These are phyloP conservation scores for Annulohypoxylon moriforme DNA, from an alignment of 495 filamentous ascomycete species.

Conservation along the genomic window DNA sequence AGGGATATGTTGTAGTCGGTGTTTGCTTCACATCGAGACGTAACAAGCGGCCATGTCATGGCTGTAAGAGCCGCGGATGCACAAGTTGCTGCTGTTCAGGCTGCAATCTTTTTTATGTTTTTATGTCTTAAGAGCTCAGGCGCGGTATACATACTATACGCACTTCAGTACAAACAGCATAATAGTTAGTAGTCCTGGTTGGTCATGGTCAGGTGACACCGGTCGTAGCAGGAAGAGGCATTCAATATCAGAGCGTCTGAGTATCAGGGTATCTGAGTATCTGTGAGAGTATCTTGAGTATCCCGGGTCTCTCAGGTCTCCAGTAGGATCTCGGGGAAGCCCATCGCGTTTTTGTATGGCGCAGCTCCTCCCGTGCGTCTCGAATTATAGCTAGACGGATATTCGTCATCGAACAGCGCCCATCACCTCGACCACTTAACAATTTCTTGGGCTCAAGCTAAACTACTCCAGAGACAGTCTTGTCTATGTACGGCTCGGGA, in stretches of 20 bases:
- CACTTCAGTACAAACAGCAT: constrained; percentile 31
- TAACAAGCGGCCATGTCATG: constrained; percentile 36
- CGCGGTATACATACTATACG: constrained; percentile 14
- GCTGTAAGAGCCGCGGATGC: constrained; percentile 37
- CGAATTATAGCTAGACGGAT: constrained; percentile 21
- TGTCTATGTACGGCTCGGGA: constrained; percentile 33
- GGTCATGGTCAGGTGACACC: constrained; percentile 39
- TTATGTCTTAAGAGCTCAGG: constrained; percentile 31
- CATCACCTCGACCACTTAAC: constrained; percentile 37
- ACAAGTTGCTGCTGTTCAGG: constrained; percentile 35
- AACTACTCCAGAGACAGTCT: constrained; percentile 27
- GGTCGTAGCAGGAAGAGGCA: constrained; percentile 16
- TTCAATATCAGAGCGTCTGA: constrained; percentile 15
- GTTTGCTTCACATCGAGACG: constrained; percentile 41
- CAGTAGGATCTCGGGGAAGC: constrained; percentile 39
- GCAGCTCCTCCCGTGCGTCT: constrained; percentile 23
- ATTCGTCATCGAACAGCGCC: constrained; percentile 42
- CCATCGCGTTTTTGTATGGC: constrained; percentile 40
- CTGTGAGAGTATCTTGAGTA: not conserved
- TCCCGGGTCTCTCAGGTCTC: constrained; percentile 28
- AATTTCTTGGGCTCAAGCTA: constrained; percentile 33
- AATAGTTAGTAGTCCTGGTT: not conserved
- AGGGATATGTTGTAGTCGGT: constrained; percentile 25
- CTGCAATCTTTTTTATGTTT: constrained; percentile 37
- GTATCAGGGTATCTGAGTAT: constrained; percentile 12